Evolutionary conservation across 306 rosid species (phyloP), one percentile per base, ranked within the genome.

Genomic region (Cucumis hystrix): DNA sequence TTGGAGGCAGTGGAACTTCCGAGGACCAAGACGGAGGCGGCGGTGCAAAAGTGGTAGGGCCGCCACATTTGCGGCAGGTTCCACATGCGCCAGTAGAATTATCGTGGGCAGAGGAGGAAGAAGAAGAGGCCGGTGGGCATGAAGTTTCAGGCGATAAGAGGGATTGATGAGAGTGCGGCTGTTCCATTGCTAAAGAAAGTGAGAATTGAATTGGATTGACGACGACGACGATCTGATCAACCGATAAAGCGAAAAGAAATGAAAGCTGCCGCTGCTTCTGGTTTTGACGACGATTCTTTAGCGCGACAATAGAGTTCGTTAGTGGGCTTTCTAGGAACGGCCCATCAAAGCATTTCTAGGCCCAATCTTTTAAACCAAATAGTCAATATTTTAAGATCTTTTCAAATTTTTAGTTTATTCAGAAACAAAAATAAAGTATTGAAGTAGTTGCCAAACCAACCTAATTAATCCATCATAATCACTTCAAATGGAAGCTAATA

Each of bases 61-160:
- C 93, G 9, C 97, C 96, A 81, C 97, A 92, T 71, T 90, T 91
- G 87, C 84, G 83, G 85, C 97, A 95, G 8, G 96, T 86, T 8
- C 88, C 85, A 35, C 77, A 3, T 67, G 17, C 0, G 2, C 55
- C 33, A 67, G 54, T 41, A 6, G 74, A 40, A 67, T 41, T 2
- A 1, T 39, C 30, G 4, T 64, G 37, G 62, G 25, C n/a, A 65
- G 75, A 7, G 74, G 82, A 12, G 62, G 81, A 78, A 30, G 79
- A 80, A 6, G 78, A 25, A 8, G 79, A 12, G 7, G 66, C 4
- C 0, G 84, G 71, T 4, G 82, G 64, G 41, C 83, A 65, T 20
- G 82, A 25, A 4, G 80, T 10, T 54, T 45, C 77, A 4, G 83
- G 66, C 40, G 87, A 83, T 4, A 61, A 30, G 21, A 82, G 79